Conservation (phyloP, 2,329 filamentous ascomycete species). For the Arthrobotrys entomopaga region DNA sequence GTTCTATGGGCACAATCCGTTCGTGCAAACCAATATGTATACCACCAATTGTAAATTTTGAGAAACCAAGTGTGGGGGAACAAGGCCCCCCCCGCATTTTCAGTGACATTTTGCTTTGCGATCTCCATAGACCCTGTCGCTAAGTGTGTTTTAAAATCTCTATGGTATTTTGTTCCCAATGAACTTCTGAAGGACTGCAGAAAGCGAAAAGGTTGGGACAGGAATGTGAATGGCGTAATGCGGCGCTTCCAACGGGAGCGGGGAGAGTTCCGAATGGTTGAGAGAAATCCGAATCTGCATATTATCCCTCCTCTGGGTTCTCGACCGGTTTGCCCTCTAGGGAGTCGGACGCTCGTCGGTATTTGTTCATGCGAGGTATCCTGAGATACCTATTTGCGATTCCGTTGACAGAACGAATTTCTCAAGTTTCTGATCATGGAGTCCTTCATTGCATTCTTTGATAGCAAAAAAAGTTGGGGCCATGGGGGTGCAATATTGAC, state of each 20-base stretch:
- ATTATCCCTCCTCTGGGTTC: slow-evolving; percentile 21
- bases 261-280: slow-evolving; percentile 53
- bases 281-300: slow-evolving; percentile 40
- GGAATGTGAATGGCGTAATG: slow-evolving; percentile 55
- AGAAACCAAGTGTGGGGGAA: slow-evolving; percentile 48
- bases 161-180: slow-evolving; percentile 16
- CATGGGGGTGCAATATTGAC: slow-evolving; percentile 19
- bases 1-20: slow-evolving; percentile 1
- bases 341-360: neutral
- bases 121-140: slow-evolving; percentile 25
- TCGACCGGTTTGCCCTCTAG: neutral
- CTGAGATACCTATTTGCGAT: slow-evolving; percentile 49
- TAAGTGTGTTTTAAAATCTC: slow-evolving; percentile 21
- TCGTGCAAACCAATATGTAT: slow-evolving; percentile 16
- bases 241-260: slow-evolving; percentile 51
- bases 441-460: slow-evolving; percentile 5
- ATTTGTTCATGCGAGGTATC: slow-evolving; percentile 13
- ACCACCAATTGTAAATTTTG: slow-evolving; percentile 11
- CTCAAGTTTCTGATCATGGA: slow-evolving; percentile 10
- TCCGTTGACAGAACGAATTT: slow-evolving; percentile 40
- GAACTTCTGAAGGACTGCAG: slow-evolving; percentile 9
- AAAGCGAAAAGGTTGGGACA: slow-evolving; percentile 51
- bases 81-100: slow-evolving; percentile 50
- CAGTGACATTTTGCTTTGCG: slow-evolving; percentile 24
- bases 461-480: slow-evolving; percentile 30